Percentiles rank a stretch among this genome's conserved stretches.
Conservation (phyloP, 2,329 filamentous ascomycete genomes). For the Sporothrix pseudoabietina region DNA sequence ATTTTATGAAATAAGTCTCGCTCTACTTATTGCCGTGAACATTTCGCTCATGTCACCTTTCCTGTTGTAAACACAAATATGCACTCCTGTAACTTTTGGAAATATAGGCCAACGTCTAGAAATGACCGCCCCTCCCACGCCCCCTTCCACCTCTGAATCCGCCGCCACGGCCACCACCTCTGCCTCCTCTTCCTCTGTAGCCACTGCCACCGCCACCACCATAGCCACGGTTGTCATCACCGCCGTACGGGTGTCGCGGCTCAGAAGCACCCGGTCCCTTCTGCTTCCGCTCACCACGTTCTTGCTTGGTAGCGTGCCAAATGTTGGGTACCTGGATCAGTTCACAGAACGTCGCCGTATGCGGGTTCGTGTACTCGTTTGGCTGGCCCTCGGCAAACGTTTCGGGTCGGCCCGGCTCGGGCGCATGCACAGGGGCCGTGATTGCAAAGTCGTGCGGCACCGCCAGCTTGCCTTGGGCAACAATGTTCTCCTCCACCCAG, state of each 20-base stretch:
- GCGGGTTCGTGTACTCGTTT: slow-evolving; percentile 80
- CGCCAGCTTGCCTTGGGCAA: slow-evolving; percentile 60
- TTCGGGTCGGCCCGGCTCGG: slow-evolving; percentile 51
- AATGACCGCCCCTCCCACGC: slow-evolving; percentile 34
- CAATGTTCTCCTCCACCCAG: slow-evolving; percentile 83
- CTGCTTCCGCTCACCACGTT: slow-evolving; percentile 62
- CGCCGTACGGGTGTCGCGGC: slow-evolving; percentile 38
- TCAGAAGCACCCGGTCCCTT: slow-evolving; percentile 55
- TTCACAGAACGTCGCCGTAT: slow-evolving; percentile 80
- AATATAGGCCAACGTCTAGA: not conserved
- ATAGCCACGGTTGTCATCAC: slow-evolving; percentile 41
- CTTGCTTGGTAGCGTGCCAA: slow-evolving; percentile 72
- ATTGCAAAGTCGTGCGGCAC: slow-evolving; percentile 77
- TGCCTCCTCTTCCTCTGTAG: slow-evolving; percentile 42
- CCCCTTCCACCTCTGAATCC: slow-evolving; percentile 40
- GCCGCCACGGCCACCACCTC: slow-evolving; percentile 40
- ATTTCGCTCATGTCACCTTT: not conserved
- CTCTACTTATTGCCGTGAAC: not conserved
- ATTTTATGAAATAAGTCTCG: not conserved
- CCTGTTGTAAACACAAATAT: not conserved
- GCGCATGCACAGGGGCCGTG: slow-evolving; percentile 73
- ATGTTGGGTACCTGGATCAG: slow-evolving; percentile 76
- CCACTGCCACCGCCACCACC: slow-evolving; percentile 44
- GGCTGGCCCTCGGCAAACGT: slow-evolving; percentile 59
- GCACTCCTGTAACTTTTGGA: not conserved